phyloP scores from a whole-genome alignment of 2,329 filamentous ascomycete species.

The Myriosclerotinia curreyana region DNA sequence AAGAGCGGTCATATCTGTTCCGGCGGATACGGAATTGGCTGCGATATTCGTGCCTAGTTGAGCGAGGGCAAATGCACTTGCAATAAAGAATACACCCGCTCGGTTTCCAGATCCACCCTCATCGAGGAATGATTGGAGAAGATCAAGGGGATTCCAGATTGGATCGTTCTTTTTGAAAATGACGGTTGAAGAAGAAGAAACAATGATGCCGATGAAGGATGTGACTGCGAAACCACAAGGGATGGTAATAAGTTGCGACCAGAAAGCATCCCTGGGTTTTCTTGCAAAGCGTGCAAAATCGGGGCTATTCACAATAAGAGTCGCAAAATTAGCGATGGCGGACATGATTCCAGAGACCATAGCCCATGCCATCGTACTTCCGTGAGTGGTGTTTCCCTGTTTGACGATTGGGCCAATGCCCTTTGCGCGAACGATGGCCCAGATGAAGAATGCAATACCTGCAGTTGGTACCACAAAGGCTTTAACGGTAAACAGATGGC shows the following conservation, averaged over 20 bases:
- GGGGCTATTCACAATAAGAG: conserved; percentile 75
- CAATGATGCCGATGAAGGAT: conserved; percentile 79
- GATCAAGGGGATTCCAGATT: conserved; percentile 70
- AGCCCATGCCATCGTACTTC: conserved; percentile 72
- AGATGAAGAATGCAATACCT: conserved; percentile 83
- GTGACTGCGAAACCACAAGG: conserved; percentile 72
- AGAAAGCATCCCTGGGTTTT: conserved; percentile 72
- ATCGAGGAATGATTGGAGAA: conserved; percentile 65
- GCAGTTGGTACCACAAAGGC: conserved; percentile 78
- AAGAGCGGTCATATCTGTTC: conserved; percentile 75
- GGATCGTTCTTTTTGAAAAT: conserved; percentile 59
- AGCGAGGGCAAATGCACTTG: conserved; percentile 68
- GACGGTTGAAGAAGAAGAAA: conserved; percentile 68
- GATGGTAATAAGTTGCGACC: conserved; percentile 75
- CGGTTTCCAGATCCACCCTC: conserved; percentile 66
- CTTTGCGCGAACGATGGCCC: conserved; percentile 77
- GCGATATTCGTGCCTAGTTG: conserved; percentile 86
- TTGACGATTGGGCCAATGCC: conserved; percentile 80
- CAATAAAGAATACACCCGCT: conserved; percentile 73
- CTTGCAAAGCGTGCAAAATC: conserved; percentile 82
- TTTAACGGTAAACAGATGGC: conserved; percentile 89
- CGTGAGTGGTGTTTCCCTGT: conserved; percentile 60
- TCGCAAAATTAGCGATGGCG: conserved; percentile 86
- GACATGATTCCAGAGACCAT: conserved; percentile 85
- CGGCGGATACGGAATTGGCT: conserved; percentile 77